Conservation (phyloP, 345 rosid genomes). For the Euphorbia pulcherrima region DNA sequence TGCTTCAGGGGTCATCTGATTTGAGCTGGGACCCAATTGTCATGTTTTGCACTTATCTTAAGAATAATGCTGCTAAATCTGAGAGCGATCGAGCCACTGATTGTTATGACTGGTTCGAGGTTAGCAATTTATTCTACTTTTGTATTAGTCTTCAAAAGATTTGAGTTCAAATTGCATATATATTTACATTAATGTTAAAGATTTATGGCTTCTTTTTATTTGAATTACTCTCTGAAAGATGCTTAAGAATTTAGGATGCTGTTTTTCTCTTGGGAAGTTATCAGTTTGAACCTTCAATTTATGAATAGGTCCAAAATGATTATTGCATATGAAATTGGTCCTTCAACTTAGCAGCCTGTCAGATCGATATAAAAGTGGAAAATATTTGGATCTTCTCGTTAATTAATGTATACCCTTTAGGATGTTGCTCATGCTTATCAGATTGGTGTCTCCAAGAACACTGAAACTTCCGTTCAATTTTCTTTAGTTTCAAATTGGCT, state of each 20-base stretch:
- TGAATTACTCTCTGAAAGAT: neutral
- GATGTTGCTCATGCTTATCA: neutral
- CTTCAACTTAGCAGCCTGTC: neutral
- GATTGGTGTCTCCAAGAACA: neutral
- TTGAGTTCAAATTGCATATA: neutral
- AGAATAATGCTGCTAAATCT: constrained; percentile 40
- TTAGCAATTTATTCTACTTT: constrained; percentile 30
- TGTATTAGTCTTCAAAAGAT: constrained; percentile 6
- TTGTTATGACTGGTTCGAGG: constrained; percentile 88
- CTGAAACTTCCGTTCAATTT: neutral
- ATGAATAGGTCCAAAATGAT: neutral
- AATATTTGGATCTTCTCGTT: neutral
- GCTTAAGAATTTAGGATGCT: neutral
- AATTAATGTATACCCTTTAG: neutral
- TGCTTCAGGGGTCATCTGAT: constrained; percentile 47
- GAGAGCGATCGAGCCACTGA: constrained; percentile 34
- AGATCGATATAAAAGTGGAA: neutral
- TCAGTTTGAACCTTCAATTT: neutral
- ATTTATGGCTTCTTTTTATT: neutral
- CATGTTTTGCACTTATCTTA: constrained; percentile 83
- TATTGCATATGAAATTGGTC: neutral
- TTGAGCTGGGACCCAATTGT: constrained; percentile 82
- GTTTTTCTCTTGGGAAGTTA: neutral
- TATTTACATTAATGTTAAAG: neutral
- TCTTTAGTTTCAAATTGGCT: no score